Base-by-base conservation (phyloP, 2,329 filamentous ascomycete species). In the Fusarium keratoplasticum region DNA sequence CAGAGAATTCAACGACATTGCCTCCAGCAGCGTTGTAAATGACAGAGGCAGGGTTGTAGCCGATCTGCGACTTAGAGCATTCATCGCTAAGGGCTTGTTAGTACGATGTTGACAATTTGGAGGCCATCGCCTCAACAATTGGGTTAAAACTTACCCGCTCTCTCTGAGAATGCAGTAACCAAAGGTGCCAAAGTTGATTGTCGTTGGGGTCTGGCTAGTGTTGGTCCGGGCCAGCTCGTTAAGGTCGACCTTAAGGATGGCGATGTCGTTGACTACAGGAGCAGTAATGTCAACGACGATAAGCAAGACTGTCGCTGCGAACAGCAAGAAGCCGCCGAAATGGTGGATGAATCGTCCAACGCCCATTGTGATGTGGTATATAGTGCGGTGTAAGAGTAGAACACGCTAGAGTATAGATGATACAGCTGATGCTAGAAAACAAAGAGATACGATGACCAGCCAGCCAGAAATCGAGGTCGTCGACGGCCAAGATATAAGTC, bases 101-200 rank as follows among this genome's bases (percentile, higher is more conserved):
- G 70, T n/a, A 38, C 22, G 9, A 11, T 16, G 31, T 54, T 20
- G 35, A 35, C 13, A 18, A 22, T 6, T 40, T 29, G 18, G 6
- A 25, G 22, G 6, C 22, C 3, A 52, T 52, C 18, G 4, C 18
- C 25, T 14, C 25, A 4, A 2, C 8, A 42, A 38, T 8, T 18
- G 6, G 13, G 22, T 5, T 8, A 31, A 14, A 27, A 73, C 74
- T 62, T 64, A 78, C 77, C 60, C 54, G 65, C 74, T 72, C 57
- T 73, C 72, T 47, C 78, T 76, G 25, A 78, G 70, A 35, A 82
- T 74, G 78, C 90, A 92, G 79, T 87, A 89, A 9, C 90, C 90
- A 81, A 91, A 92, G 0, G 88, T 89, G 52, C 90, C 90, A 80
- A 90, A 91, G 4, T 83, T 84, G 36, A 91, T 80, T 13, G 84